Percentiles rank a stretch among this genome's conserved stretches.
Evolutionary conservation across 768 basidiomycete genomes (phyloP).

Genomic region (Boletus fagicola): DNA sequence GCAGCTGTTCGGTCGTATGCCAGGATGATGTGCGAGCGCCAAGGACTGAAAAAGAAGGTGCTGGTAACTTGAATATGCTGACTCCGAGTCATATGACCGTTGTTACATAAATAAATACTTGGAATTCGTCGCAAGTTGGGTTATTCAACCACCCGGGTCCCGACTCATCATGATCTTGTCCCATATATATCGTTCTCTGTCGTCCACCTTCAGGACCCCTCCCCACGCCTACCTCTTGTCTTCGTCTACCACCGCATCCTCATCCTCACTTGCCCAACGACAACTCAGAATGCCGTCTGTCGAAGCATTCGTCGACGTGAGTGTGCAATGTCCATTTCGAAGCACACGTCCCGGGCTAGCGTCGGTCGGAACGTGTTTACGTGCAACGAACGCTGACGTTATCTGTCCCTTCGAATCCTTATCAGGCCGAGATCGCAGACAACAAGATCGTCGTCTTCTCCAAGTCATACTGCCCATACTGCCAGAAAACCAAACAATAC

Average conservation of each 20-base stretch:
- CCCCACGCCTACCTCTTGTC: constrained; percentile 1
- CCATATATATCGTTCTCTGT: constrained; percentile 26
- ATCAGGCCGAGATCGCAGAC: constrained; percentile 44
- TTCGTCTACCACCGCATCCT: constrained; percentile 28
- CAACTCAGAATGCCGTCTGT: constrained; percentile 25
- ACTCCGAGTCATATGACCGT: not conserved
- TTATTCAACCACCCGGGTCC: not conserved
- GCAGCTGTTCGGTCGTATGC: not conserved
- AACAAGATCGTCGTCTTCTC: constrained; percentile 61
- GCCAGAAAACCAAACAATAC: constrained; percentile 47
- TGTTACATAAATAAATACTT: not conserved
- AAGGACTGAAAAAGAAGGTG: not conserved
- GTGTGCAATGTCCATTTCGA: constrained; percentile 4
- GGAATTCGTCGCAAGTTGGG: not conserved
- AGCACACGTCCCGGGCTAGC: not conserved
- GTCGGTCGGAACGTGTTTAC: not conserved
- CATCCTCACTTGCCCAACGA: constrained; percentile 22
- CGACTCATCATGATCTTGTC: constrained; percentile 6
- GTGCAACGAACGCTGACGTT: constrained; percentile 20
- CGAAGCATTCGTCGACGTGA: constrained; percentile 42
- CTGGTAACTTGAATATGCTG: not conserved
- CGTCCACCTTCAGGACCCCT: constrained; percentile 6
- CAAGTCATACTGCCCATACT: constrained; percentile 57
- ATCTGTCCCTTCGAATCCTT: constrained; percentile 36
- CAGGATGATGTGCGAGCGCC: too few relatives aligned